A percentile compares a stretch with the other conserved stretches of the same genome.
These are phyloP conservation scores for Lepiota brunneoincarnata DNA, from an alignment of 768 basidiomycete genomes.

Conservation along the genomic window DNA sequence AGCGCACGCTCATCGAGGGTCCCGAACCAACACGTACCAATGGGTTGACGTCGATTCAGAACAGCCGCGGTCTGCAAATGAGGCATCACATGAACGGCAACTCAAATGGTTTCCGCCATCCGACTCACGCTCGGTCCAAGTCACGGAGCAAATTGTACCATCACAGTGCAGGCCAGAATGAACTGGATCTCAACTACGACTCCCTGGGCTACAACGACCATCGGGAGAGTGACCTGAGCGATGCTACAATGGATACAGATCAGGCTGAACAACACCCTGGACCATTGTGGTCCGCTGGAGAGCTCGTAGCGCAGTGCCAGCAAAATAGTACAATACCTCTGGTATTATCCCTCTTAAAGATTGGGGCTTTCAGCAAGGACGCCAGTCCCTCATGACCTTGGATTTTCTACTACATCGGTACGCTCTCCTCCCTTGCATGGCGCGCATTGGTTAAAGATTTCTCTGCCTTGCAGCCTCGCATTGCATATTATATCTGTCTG, in stretches of 20 bases:
- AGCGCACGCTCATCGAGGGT: slow-evolving; percentile 73
- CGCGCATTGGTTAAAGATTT: neutral
- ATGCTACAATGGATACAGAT: slow-evolving; percentile 15
- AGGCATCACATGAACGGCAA: slow-evolving; percentile 5
- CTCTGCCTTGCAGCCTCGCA: neutral
- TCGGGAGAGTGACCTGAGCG: slow-evolving; percentile 26
- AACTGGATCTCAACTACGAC: slow-evolving; percentile 46
- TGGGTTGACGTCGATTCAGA: slow-evolving; percentile 13
- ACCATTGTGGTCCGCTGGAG: slow-evolving; percentile 70
- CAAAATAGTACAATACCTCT: slow-evolving; percentile 87
- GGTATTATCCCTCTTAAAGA: slow-evolving; percentile 64
- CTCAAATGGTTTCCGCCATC: slow-evolving; percentile 18
- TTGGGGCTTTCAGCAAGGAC: slow-evolving; percentile 39
- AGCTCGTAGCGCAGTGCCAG: slow-evolving; percentile 79
- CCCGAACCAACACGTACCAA: slow-evolving; percentile 16
- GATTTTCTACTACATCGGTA: slow-evolving; percentile 5
- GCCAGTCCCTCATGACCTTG: slow-evolving; percentile 14
- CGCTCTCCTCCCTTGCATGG: neutral
- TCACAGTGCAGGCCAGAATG: slow-evolving; percentile 61
- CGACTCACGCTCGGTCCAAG: slow-evolving; percentile 57
- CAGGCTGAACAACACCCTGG: neutral
- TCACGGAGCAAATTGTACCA: slow-evolving; percentile 70
- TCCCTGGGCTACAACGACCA: slow-evolving; percentile 23
- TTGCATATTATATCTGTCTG: slow-evolving; percentile 1
- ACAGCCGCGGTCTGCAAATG: slow-evolving; percentile 6